Evolutionary conservation across 2,329 filamentous ascomycete genomes (phyloP), one percentile per base, ranked within the genome.

Genomic region (Pyricularia pennisetigena): DNA sequence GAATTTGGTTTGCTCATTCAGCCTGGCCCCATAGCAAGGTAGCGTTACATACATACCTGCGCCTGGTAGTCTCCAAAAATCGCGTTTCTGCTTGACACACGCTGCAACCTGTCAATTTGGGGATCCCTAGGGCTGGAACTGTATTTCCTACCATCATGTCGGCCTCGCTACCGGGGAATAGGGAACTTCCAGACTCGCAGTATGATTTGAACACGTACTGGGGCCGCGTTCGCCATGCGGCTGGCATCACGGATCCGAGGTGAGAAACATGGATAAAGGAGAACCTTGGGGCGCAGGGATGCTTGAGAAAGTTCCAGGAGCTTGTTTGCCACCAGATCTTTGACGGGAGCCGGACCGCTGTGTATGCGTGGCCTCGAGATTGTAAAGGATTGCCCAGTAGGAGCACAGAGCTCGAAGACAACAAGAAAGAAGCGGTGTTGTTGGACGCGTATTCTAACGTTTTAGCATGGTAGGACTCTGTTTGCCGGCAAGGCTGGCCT

Each of bases 161-260:
- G 69, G 82, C 88, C 69, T 89, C 88, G 28, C 78, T 90, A 35
- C 87, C 87, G 65, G 88, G 88, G 69, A 80, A 80, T 74, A 90
- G 94, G 78, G 93, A 97, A 79, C 85, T 97, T 72, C 95, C 95
- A 70, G 88, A 89, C 68, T 99, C 95, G 68, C 93, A 93, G 79
- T 94, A 96, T 86, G 92, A 99, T 77, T 85, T 99, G 75, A 87
- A 80, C 76, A 97, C 94, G 64, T 99, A 99, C 82, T 95, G 92
- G 92, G 95, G 95, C 72, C 89, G 95, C 69, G 95, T 98, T 75
- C 88, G 86, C 80, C 94, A 99, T 82, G 89, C 93, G 23, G 90
- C 92, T 70, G 89, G 94, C 74, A 88, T 99, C 74, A 91, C 94
- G 77, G 95, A 99, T 83, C 95, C 95, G 73, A 95, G 94, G 94